Base-by-base conservation (phyloP, 805 yeast genomes). In the Saturnispora hagleri region DNA sequence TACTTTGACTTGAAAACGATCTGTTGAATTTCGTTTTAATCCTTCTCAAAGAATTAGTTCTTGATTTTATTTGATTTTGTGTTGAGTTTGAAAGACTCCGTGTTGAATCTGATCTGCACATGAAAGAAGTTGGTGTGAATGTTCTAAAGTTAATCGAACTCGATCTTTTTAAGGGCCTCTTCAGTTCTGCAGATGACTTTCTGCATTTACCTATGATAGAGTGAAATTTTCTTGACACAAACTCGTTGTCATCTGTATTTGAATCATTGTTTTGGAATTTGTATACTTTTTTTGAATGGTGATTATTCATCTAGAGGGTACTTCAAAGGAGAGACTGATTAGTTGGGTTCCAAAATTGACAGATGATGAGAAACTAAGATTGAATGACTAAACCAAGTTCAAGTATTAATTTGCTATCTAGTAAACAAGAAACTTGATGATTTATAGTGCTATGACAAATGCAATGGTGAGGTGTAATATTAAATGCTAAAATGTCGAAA, bases 121-220 rank as follows among this genome's bases (percentile, higher is more conserved):
- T 28, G 18, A 46, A 35, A 22, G 24, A 31, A 6, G 61, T 31
- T 7, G 61, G 64, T 9, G 64, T 57, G 18, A 51, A 45, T 15
- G 61, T 53, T 44, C 59, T 57, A 36, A 56, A 63, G 3, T 62
- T 55, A 18, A 63, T 50, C 12, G 68, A 64, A 35, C 60, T 56
- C 34, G 69, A 60, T 31, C 69, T 53, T 48, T 65, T 65, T 13
- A 64, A 43, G 1, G 67, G 68, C 48, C 67, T 57, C 4, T 57
- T 58, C 5, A 51, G 28, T 17, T 55, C 58, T 10, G 47, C 27
- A 10, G 58, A 55, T 10, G 52, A 27, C 34, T 55, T 55, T 20
- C 58, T 46, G 9, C 56, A 33, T 15, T 34, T 48, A 20, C 47
- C 47, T 34, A 33, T 26, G 15, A 48, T 48, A 9, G 46, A 41